Percentiles rank a stretch among this genome's conserved stretches.
Conservation (phyloP, 2,329 filamentous ascomycete genomes). For the Paraconiothyrium brasiliense region DNA sequence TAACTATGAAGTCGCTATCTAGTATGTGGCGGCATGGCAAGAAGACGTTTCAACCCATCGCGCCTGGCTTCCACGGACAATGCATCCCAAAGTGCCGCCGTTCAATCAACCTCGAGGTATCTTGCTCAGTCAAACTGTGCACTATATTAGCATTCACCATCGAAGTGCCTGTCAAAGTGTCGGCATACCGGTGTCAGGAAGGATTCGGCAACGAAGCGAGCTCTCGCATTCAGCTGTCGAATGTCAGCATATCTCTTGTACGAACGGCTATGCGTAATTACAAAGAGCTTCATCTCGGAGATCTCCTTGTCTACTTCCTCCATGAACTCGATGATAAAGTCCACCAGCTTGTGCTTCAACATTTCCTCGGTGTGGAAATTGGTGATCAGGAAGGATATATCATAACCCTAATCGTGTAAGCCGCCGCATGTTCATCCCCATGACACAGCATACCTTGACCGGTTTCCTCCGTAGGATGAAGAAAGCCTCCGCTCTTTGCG, state of each 20-base stretch:
- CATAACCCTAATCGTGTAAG: slow-evolving; percentile 76
- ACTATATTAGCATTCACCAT: slow-evolving; percentile 1
- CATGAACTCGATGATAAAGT: slow-evolving; percentile 99
- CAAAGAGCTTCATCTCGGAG: slow-evolving; percentile 99
- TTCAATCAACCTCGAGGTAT: background rate
- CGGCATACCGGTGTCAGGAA: slow-evolving; percentile 87
- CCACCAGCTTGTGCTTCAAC: slow-evolving; percentile 98
- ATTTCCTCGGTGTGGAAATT: slow-evolving; percentile 99
- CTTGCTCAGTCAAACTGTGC: slow-evolving; percentile 19
- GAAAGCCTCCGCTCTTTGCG: slow-evolving; percentile 94
- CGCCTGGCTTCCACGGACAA: background rate
- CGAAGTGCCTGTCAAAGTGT: background rate
- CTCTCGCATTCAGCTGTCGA: slow-evolving; percentile 86
- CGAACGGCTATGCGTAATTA: slow-evolving; percentile 58
- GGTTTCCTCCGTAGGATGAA: slow-evolving; percentile 96
- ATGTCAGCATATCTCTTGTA: slow-evolving; percentile 39
- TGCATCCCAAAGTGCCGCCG: background rate
- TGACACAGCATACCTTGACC: slow-evolving; percentile 73
- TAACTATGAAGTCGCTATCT: background rate
- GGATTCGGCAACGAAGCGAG: slow-evolving; percentile 97
- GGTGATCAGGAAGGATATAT: slow-evolving; percentile 98
- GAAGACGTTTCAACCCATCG: background rate
- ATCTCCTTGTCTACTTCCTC: slow-evolving; percentile 99
- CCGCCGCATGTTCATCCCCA: slow-evolving; percentile 18
- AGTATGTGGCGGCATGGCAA: background rate